These are phyloP conservation scores for Sarcodon sp. DNA, from an alignment of 768 basidiomycete genomes.

Conservation along the genomic window DNA sequence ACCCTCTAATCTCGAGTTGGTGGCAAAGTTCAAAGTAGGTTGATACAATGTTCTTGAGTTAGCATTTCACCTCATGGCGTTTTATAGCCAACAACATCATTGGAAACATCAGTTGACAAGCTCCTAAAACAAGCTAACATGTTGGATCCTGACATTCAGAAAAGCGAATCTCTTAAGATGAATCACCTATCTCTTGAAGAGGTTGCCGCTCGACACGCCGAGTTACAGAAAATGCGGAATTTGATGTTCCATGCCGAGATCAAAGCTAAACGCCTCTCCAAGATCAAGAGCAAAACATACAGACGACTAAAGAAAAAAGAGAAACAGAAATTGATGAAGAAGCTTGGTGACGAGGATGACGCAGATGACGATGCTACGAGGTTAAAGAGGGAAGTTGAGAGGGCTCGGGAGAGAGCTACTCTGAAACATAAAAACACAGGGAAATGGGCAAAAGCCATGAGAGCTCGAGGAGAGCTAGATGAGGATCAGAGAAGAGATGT, in stretches of 20 bases:
- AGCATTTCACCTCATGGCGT: neutral
- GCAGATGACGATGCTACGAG: slow-evolving; percentile 33
- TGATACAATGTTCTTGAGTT: neutral
- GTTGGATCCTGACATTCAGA: slow-evolving; percentile 57
- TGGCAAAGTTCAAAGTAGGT: slow-evolving; percentile 74
- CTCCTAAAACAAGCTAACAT: slow-evolving; percentile 75
- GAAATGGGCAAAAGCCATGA: slow-evolving; percentile 77
- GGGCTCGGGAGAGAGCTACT: slow-evolving; percentile 85
- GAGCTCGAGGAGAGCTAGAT: slow-evolving; percentile 53
- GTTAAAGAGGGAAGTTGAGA: slow-evolving; percentile 61
- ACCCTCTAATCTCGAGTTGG: slow-evolving; percentile 61
- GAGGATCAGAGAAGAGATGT: slow-evolving; percentile 55
- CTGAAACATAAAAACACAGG: slow-evolving; percentile 80
- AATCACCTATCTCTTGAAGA: slow-evolving; percentile 81
- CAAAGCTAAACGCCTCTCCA: slow-evolving; percentile 80
- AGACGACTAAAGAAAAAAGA: slow-evolving; percentile 75
- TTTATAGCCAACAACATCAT: slow-evolving; percentile 61
- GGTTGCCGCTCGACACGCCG: slow-evolving; percentile 65
- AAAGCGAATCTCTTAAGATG: slow-evolving; percentile 70
- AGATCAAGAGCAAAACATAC: slow-evolving; percentile 95
- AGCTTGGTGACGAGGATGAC: slow-evolving; percentile 38
- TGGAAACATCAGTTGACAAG: slow-evolving; percentile 75
- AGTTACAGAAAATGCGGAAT: slow-evolving; percentile 83
- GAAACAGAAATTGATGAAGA: slow-evolving; percentile 41
- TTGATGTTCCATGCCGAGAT: slow-evolving; percentile 87